Evolutionary conservation across 2,329 filamentous ascomycete genomes (phyloP), one percentile per base, ranked within the genome.

Genomic region (Exophiala dermatitidis): DNA sequence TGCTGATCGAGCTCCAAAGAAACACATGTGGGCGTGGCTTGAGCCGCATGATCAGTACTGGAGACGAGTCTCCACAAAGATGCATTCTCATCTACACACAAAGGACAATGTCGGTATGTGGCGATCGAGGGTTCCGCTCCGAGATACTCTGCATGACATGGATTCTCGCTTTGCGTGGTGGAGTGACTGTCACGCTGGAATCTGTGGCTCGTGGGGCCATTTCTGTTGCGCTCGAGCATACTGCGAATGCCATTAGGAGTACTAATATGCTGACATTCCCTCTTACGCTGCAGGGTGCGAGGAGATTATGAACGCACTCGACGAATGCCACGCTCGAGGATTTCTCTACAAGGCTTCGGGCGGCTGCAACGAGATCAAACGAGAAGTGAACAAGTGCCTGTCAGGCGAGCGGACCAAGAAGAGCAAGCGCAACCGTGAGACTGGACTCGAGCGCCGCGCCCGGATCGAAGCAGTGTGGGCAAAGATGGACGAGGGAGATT

Each of bases 41-140:
- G 61, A 63, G 46, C 61, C 61, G 51, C 61, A 63, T 55, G 61
- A 63, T 54, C 50, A 53, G 45, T 63, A 63, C 41, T 63, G 61
- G 61, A 62, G 60, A 58, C 55, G 61, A 55, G 58, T 62, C 52
- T 59, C 58, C 38, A 53, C 53, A 3, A 63, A 53, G 53, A 98
- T 98, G 93, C 93, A 98, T 88, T 94, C 93, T 50, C 91, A 96
- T 74, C 76, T 98, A 2, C 90, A 97, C 68, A 95, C 89, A 30
- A 89, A 93, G 69, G 85, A 95, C 68, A 95, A 95, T 64, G 77
- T 81, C 63, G 90, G 91, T 95, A 79, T 41, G 73, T 69, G 48
- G 46, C 50, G 28, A 46, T 46, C 40, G 43, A 46, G 46, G 54
- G 48, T 48, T 19, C 30, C 47, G 19, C 19, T 19, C 19, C 19